Conservation (phyloP, 345 rosid genomes). For the Populus tremula region DNA sequence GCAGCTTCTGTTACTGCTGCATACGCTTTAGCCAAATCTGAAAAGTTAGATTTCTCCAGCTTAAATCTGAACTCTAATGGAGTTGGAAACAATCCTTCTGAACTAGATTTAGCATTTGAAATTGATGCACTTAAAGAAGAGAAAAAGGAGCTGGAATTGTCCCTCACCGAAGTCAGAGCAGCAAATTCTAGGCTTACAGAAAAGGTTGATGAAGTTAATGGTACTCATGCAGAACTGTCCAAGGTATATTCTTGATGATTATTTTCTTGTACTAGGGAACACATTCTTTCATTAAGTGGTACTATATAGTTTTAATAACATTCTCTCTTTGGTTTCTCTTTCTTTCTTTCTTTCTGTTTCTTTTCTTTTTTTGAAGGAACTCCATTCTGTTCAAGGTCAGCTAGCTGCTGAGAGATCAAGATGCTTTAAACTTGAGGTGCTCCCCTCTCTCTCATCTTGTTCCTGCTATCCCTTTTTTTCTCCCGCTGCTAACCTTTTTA, state of each 20-base stretch:
- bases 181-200: slow-evolving; percentile 63
- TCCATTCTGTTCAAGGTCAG: slow-evolving; percentile 87
- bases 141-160: slow-evolving; percentile 52
- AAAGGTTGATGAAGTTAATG: slow-evolving; percentile 70
- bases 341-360: background rate
- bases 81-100: slow-evolving; percentile 29
- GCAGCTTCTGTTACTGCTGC: slow-evolving; percentile 99
- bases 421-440: slow-evolving; percentile 96
- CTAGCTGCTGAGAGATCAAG: slow-evolving; percentile 88
- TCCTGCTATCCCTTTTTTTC: background rate
- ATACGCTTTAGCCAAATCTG: slow-evolving; percentile 85
- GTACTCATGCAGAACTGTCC: slow-evolving; percentile 66
- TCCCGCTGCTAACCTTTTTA: background rate
- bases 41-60: slow-evolving; percentile 52
- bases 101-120: slow-evolving; percentile 41
- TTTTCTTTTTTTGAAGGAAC: slow-evolving; percentile 50
- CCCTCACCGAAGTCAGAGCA: slow-evolving; percentile 50
- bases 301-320: background rate
- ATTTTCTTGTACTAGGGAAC: background rate
- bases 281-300: background rate
- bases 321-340: background rate
- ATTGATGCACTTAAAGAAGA: slow-evolving; percentile 65
- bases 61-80: slow-evolving; percentile 38
- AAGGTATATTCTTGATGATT: slow-evolving; percentile 43
- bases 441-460: background rate